Percentiles rank a stretch among this genome's conserved stretches.
These are phyloP conservation scores for Lolium rigidum DNA, from an alignment of 176 grass and related monocot genomes.

Conservation along the genomic window DNA sequence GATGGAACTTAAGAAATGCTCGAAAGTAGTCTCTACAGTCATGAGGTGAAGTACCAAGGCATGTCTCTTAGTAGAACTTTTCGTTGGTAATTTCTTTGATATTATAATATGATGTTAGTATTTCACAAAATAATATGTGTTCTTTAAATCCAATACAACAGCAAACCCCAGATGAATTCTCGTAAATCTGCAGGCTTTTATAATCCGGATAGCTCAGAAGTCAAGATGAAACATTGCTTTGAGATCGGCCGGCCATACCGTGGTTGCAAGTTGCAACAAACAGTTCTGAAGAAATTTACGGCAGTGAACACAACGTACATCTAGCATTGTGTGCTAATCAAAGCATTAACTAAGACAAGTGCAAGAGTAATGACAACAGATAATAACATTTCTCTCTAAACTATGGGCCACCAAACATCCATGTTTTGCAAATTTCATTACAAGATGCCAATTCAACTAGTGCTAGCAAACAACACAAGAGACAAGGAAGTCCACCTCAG, in stretches of 20 bases:
- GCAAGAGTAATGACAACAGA: conserved; percentile 1
- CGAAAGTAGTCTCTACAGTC: not conserved
- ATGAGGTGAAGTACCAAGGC: not conserved
- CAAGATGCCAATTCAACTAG: conserved; percentile 9
- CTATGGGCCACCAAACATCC: conserved; percentile 11
- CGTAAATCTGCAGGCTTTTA: not conserved
- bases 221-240: not conserved
- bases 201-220: conserved; percentile 8
- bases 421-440: not conserved
- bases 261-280: not conserved
- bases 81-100: not conserved
- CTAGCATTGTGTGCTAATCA: not conserved
- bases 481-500: conserved; percentile 57
- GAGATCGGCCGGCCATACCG: not conserved
- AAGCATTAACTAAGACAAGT: conserved; percentile 12
- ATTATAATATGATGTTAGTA: conserved; percentile 19
- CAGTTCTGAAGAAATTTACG: not conserved
- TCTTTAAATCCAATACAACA: conserved; percentile 9
- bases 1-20: conserved; percentile 22
- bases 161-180: not conserved
- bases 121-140: not conserved
- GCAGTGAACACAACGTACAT: not conserved
- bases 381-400: not conserved
- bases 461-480: conserved; percentile 21
- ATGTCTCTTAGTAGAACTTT: not conserved